A percentile compares a stretch with the other conserved stretches of the same genome.
These are phyloP conservation scores for Sextonia rubra DNA, from an alignment of 164 flowering plant species.

Conservation along the genomic window DNA sequence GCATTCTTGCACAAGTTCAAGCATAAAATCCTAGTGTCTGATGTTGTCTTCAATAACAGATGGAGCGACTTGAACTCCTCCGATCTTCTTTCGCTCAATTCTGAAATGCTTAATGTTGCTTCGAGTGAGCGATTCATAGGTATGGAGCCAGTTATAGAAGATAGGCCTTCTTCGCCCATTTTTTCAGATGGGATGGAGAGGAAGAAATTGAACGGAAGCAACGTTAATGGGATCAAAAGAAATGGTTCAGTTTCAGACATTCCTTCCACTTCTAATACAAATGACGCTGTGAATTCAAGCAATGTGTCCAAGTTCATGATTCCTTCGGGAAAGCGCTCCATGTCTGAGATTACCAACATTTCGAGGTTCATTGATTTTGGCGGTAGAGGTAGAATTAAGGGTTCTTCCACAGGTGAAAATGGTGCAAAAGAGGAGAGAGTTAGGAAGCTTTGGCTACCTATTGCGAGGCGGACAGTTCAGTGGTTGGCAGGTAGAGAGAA, in stretches of 20 bases:
- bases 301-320: slow-evolving; percentile 15
- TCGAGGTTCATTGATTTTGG: slow-evolving; percentile 36
- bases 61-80: slow-evolving; percentile 84
- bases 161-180: slow-evolving; percentile 2
- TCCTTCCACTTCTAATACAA: slow-evolving; percentile 22
- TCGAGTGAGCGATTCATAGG: slow-evolving; percentile 39
- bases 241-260: neutral
- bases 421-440: slow-evolving; percentile 24
- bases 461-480: slow-evolving; percentile 33
- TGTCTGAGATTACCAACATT: slow-evolving; percentile 61
- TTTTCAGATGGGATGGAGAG: slow-evolving; percentile 33
- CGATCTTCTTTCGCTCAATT: slow-evolving; percentile 58
- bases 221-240: slow-evolving; percentile 1
- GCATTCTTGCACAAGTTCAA: slow-evolving; percentile 45
- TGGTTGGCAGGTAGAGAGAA: slow-evolving; percentile 32
- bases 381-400: slow-evolving; percentile 8
- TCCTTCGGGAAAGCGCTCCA: slow-evolving; percentile 45
- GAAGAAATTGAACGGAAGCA: slow-evolving; percentile 35
- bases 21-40: slow-evolving; percentile 61
- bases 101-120: slow-evolving; percentile 47
- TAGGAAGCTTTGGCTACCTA: slow-evolving; percentile 36
- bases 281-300: slow-evolving; percentile 1
- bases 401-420: slow-evolving; percentile 9
- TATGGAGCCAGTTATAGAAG: neutral
- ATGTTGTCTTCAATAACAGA: slow-evolving; percentile 51